phyloP scores from a whole-genome alignment of 768 basidiomycete species.

The Amanita subjunquillea region DNA sequence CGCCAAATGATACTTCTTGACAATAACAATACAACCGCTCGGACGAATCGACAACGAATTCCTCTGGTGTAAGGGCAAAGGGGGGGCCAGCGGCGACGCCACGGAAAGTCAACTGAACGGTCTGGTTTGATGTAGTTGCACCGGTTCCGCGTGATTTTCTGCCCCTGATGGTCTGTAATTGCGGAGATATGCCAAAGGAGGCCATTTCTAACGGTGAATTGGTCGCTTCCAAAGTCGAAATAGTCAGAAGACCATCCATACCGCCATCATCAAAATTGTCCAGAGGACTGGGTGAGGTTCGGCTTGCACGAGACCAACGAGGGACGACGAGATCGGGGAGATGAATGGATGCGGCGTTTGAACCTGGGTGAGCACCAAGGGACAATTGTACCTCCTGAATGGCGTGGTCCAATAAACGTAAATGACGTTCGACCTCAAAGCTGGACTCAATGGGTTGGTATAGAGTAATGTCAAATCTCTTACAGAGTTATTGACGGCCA shows the following conservation, averaged over 20 bases:
- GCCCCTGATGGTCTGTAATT: background rate
- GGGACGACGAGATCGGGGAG: constrained; percentile 56
- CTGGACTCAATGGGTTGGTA: background rate
- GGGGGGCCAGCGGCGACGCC: constrained; percentile 1
- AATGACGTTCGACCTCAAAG: constrained; percentile 66
- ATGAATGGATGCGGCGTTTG: constrained; percentile 33
- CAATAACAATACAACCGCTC: constrained; percentile 77
- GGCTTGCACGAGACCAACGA: constrained; percentile 35
- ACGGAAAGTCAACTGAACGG: constrained; percentile 1
- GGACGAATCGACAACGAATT: constrained; percentile 24
- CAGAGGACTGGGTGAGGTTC: constrained; percentile 13
- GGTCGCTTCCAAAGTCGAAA: background rate
- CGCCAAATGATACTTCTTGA: constrained; percentile 69
- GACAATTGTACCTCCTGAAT: constrained; percentile 31
- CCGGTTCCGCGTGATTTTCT: background rate
- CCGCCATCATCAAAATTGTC: constrained; percentile 2
- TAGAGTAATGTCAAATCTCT: constrained; percentile 12
- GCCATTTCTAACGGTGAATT: background rate
- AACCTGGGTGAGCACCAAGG: constrained; percentile 23
- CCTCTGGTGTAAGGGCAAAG: constrained; percentile 6
- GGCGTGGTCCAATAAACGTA: constrained; percentile 67
- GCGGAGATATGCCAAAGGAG: background rate
- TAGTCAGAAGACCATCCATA: background rate
- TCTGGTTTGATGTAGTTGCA: background rate
- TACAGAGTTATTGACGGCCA: constrained; percentile 62